Base-by-base conservation (phyloP, 768 basidiomycete species). In the Phlebiopsis gigantea region DNA sequence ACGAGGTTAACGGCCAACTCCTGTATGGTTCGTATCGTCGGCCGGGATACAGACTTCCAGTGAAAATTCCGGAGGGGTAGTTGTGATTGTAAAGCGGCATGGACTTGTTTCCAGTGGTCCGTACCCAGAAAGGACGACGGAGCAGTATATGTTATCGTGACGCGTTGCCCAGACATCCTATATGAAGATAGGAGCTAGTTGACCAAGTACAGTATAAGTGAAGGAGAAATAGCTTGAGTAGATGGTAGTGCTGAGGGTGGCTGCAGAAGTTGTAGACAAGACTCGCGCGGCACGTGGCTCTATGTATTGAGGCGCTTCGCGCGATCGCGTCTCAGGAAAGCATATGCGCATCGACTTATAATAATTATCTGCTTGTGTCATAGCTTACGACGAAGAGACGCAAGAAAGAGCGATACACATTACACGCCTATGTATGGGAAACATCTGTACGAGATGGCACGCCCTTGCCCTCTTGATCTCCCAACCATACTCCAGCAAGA, bases 61-160 rank as follows among this genome's bases (percentile, higher is more conserved):
- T 98, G 92, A 25, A 98, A 80, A 71, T 88, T 95, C 50, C 87
- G 84, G 53, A 99, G 75, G 0, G 97, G 97, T 5, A 91, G 71
- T 62, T 89, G 90, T 1, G 83, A 79, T n/a, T 75, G 69, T 30
- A 93, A 72, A 2, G 87, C 81, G 17, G 75, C 70, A 58, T 82
- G 76, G 25, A 90, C 78, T 66, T 89, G 86, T 57, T 75, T 79
- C 85, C 90, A 93, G 65, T 79, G 83, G 39, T 83, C 81, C 1
- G 91, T 89, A 6, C 82, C 75, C 22, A 88, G 75, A 63, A 87
- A 84, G 30, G 80, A 68, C 19, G 77, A 78, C 6, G 86, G 76
- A 2, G 85, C 82, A 26, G 86, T 76, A 63, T 85, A 90, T 3
- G 90, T 86, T 61, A 87, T 79, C 46, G 87, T 76, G 42, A 85